Percentiles rank a stretch among this genome's conserved stretches.
Conservation (phyloP, 345 rosid genomes). For the Syzygium aqueum region DNA sequence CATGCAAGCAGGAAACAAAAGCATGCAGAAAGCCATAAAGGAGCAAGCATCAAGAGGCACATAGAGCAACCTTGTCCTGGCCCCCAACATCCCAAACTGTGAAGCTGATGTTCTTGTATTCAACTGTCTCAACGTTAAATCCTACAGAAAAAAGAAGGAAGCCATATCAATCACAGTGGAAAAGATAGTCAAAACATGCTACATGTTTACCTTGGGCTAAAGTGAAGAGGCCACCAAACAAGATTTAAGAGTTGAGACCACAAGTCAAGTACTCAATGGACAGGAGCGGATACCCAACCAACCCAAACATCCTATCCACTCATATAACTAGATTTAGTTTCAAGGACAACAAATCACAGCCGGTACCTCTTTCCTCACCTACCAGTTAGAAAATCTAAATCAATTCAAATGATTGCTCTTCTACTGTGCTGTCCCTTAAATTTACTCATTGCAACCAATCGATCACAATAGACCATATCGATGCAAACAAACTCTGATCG, state of each 20-base stretch:
- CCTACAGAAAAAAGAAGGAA: constrained; percentile 27
- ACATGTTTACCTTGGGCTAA: not conserved
- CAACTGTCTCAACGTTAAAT: constrained; percentile 89
- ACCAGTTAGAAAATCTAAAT: not conserved
- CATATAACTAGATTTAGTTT: not conserved
- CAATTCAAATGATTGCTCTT: not conserved
- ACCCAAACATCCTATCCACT: not conserved
- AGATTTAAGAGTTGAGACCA: not conserved
- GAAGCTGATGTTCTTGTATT: constrained; percentile 89
- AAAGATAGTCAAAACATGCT: not conserved
- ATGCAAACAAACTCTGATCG: not conserved
- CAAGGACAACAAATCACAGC: not conserved
- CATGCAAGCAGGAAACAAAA: not conserved
- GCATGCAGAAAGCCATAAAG: not conserved
- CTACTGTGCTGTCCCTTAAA: not conserved
- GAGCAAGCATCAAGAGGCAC: not conserved
- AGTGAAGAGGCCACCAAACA: not conserved
- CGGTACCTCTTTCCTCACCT: not conserved
- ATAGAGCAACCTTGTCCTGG: constrained; percentile 64
- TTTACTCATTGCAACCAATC: not conserved
- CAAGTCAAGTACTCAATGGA: not conserved
- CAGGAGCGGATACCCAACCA: not conserved
- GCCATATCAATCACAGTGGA: not conserved
- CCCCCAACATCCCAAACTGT: constrained; percentile 94
- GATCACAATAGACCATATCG: not conserved